Conservation (phyloP, 768 basidiomycete species). For the Boletus subparvulus region DNA sequence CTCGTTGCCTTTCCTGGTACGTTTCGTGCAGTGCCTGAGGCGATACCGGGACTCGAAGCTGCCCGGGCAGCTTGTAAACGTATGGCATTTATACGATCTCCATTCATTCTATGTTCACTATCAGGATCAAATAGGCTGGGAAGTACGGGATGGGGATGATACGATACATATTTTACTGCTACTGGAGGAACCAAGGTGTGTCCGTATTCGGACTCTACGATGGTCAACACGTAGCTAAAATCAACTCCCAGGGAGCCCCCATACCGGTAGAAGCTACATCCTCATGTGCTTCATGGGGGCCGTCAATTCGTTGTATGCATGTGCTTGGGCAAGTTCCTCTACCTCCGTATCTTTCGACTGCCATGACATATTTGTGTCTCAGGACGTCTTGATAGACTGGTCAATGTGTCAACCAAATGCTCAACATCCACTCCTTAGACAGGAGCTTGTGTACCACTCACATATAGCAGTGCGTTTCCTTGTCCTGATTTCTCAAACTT, state of each 20-base stretch:
- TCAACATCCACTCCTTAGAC: slow-evolving; percentile 61
- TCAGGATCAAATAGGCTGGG: slow-evolving; percentile 57
- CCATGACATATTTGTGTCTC: background rate
- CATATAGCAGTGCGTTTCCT: slow-evolving; percentile 49
- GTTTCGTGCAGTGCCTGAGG: slow-evolving; percentile 82
- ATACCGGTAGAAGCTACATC: slow-evolving; percentile 51
- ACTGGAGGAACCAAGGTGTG: slow-evolving; percentile 72
- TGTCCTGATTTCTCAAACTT: background rate
- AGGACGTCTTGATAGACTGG: slow-evolving; percentile 95
- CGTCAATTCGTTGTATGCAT: slow-evolving; percentile 67
- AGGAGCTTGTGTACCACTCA: slow-evolving; percentile 71
- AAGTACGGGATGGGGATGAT: slow-evolving; percentile 76
- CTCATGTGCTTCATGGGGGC: slow-evolving; percentile 67
- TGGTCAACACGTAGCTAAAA: background rate
- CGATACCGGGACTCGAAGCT: slow-evolving; percentile 81
- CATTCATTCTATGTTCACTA: background rate
- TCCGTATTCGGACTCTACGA: background rate
- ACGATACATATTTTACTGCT: slow-evolving; percentile 64
- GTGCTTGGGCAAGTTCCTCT: slow-evolving; percentile 66
- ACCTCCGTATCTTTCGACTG: background rate
- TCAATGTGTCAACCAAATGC: slow-evolving; percentile 64
- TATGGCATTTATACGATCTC: slow-evolving; percentile 33
- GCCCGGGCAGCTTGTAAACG: slow-evolving; percentile 84
- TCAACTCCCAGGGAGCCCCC: slow-evolving; percentile 29
- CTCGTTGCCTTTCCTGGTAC: slow-evolving; percentile 67